Evolutionary conservation across 192 early-diverging fungal genomes (phyloP).

Genomic region (Geranomyces michiganensis): DNA sequence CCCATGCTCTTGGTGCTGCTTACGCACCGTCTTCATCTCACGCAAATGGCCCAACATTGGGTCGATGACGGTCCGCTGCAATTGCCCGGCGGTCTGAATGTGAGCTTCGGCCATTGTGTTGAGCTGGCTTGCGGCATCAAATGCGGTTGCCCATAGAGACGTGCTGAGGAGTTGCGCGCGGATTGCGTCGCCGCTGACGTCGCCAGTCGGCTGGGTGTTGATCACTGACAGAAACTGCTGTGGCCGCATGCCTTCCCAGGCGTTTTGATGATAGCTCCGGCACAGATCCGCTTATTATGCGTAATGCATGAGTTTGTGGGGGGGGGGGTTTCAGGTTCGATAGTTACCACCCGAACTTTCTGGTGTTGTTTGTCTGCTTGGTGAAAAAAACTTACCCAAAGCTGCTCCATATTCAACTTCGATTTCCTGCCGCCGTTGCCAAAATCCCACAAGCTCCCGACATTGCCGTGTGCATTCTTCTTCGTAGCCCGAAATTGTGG

Average conservation of each 20-base stretch:
- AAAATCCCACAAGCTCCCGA: slow-evolving; percentile 44
- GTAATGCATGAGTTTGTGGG: too few relatives aligned
- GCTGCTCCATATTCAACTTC: slow-evolving; percentile 46
- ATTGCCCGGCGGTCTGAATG: slow-evolving; percentile 17
- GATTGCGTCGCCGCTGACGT: background rate
- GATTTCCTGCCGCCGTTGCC: slow-evolving; percentile 40
- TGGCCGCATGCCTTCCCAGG: slow-evolving; percentile 25
- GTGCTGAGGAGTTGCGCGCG: slow-evolving; percentile 21
- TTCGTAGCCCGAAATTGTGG: slow-evolving; percentile 27
- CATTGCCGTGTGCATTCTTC: slow-evolving; percentile 49
- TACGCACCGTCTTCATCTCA: slow-evolving; percentile 28
- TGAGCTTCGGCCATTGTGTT: slow-evolving; percentile 22
- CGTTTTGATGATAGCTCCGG: slow-evolving; percentile 18
- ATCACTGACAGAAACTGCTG: slow-evolving; percentile 8
- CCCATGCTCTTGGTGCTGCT: slow-evolving; percentile 12
- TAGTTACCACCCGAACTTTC: too few relatives aligned
- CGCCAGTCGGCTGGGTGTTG: background rate
- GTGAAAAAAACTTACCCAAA: slow-evolving; percentile 39
- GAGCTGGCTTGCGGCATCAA: slow-evolving; percentile 15
- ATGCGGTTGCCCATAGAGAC: slow-evolving; percentile 21
- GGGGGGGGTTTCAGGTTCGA: too few relatives aligned
- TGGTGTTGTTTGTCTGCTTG: too few relatives aligned
- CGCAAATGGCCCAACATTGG: slow-evolving; percentile 19
- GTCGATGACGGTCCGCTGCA: slow-evolving; percentile 28
- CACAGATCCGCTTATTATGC: slow-evolving; percentile 31